Conservation (phyloP, 495 filamentous ascomycete species). For the Penicillium lagena region DNA sequence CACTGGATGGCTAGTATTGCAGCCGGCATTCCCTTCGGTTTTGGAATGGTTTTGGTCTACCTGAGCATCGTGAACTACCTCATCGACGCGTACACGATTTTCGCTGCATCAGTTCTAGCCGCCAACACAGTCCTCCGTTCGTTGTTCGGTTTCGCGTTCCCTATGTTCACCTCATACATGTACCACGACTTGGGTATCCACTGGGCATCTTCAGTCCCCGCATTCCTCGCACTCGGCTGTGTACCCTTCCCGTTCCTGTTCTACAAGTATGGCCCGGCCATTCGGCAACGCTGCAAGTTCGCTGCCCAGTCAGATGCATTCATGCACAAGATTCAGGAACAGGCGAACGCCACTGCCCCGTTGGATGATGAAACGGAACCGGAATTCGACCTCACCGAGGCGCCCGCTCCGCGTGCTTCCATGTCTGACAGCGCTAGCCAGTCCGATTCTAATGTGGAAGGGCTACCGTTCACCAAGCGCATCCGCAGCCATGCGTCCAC, state of each 20-base stretch:
- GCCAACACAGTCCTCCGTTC: constrained; percentile 59
- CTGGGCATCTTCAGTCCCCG: constrained; percentile 66
- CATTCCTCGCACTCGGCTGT: constrained; percentile 63
- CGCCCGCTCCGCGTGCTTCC: background rate
- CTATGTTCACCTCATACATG: constrained; percentile 68
- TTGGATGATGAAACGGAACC: background rate
- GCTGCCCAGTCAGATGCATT: constrained; percentile 41
- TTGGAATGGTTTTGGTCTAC: constrained; percentile 62
- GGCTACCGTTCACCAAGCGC: no score
- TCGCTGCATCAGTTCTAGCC: constrained; percentile 65
- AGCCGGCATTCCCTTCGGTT: constrained; percentile 57
- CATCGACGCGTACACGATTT: constrained; percentile 66
- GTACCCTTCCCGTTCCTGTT: constrained; percentile 69
- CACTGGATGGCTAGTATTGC: constrained; percentile 58
- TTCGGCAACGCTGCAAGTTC: constrained; percentile 63
- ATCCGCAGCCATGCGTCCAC: constrained; percentile 17
- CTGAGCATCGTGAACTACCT: constrained; percentile 64
- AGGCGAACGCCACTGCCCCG: background rate
- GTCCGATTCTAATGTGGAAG: constrained; percentile 2
- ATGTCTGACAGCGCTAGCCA: constrained; percentile 6
- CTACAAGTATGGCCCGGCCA: constrained; percentile 56
- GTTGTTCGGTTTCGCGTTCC: constrained; percentile 65
- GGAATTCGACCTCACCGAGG: constrained; percentile 5
- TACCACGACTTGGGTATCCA: constrained; percentile 62
- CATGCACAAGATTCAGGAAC: constrained; percentile 13